Evolutionary conservation across 1,139 yeast species (phyloP).

Genomic region (Meyerozyma sp.): DNA sequence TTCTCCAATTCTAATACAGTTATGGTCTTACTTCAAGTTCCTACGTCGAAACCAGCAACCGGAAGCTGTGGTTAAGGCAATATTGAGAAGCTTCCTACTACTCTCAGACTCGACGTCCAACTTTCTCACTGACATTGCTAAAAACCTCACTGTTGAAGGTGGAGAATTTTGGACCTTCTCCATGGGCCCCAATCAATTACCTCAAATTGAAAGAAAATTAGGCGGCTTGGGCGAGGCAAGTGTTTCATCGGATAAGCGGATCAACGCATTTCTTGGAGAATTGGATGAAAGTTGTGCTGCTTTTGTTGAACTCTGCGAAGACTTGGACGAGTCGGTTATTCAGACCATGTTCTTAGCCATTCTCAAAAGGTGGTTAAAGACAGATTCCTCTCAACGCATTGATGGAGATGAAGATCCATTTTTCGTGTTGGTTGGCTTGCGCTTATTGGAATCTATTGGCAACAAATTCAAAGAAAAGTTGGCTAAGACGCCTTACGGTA

Average conservation of each 20-base stretch:
- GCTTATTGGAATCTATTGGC: slow-evolving; percentile 60
- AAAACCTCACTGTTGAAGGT: slow-evolving; percentile 39
- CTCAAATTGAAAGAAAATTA: slow-evolving; percentile 36
- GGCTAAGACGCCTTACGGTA: slow-evolving; percentile 56
- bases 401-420: slow-evolving; percentile 46
- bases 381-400: slow-evolving; percentile 5
- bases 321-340: slow-evolving; percentile 44
- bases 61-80: slow-evolving; percentile 38
- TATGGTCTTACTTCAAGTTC: slow-evolving; percentile 64
- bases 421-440: slow-evolving; percentile 52
- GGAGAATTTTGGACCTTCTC: slow-evolving; percentile 48
- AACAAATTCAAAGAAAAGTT: slow-evolving; percentile 55
- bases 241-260: slow-evolving; percentile 13
- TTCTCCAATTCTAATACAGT: slow-evolving; percentile 35
- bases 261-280: slow-evolving; percentile 30
- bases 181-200: slow-evolving; percentile 50
- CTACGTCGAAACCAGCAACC: slow-evolving; percentile 34
- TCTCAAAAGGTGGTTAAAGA: slow-evolving; percentile 56
- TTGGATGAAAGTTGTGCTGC: slow-evolving; percentile 49
- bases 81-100: slow-evolving; percentile 45
- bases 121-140: slow-evolving; percentile 21
- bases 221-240: background rate
- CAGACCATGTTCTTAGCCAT: slow-evolving; percentile 46
- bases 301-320: slow-evolving; percentile 43
- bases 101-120: slow-evolving; percentile 11